Base-by-base conservation (phyloP, 371 early-diverging fungal species). In the Pancytospora epiphaga region DNA sequence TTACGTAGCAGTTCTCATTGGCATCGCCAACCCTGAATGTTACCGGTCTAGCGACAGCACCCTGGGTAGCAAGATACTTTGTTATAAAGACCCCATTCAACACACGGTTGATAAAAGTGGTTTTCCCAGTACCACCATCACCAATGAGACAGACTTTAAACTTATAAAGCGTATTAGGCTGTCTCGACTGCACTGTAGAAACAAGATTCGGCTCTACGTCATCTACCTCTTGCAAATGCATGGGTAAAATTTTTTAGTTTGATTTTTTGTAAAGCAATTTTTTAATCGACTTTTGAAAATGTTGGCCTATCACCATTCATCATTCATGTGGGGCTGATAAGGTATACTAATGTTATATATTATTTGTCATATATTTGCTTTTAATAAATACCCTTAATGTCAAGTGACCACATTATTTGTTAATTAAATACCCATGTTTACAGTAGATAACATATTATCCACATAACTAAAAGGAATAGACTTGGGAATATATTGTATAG, bases 121-220 rank as follows among this genome's bases (percentile, higher is more conserved):
- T 99, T 86, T 99, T 98, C 75, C 98, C 98, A 67, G 95, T 94
- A 85, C 98, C 97, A 83, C 98, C 98, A 84, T 98, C 98, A 73
- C 98, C 98, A 80, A 97, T 94, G 85, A 86, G 68, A 62, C 82
- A 80, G 58, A 84, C 49, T 56, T 84, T 83, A 54, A 58, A 81
- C 66, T 73, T 73, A 38, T 67, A 63, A 6, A 18, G 22, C 2
- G 3, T 56, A 19, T 58, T 58, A 39, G 68, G 68, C 29, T 3
- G 22, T 29, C 29, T 43, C n/a, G 4, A 9, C 6, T 9, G 19
- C 4, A 39, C 60, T 60, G 60, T 9, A 9, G 6, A 4, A 22
- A 30, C 29, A 9, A 43, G 38, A 43, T 37, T 43, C n/a, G 40
- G 60, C 47, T 39, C 40, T 60, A 9, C 60, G 6, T 4, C 9